Base-by-base conservation (phyloP, 805 yeast genomes). In the Ogataea naganishii region DNA sequence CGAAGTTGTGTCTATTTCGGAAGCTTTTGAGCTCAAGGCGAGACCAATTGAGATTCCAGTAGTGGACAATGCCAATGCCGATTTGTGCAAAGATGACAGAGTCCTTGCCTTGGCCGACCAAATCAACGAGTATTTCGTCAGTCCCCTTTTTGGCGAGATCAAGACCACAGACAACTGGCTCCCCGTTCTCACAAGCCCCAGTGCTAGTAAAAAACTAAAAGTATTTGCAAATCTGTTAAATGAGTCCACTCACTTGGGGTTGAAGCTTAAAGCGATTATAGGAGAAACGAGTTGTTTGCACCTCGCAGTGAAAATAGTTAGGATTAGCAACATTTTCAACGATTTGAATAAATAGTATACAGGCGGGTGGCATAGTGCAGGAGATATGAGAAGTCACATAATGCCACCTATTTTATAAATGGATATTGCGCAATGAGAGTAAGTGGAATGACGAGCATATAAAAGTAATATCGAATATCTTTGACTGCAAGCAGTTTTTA, bases 1-100 rank as follows among this genome's bases (percentile, higher is more conserved):
- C 47, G 77, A 73, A 34, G 94, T 81, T n/a, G 60, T 74, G 15
- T 62, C 65, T 37, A 66, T 75, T 19, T 72, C 86, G 0, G 64
- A 62, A 34, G 83, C 86, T 13, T 78, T 82, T 49, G 80, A 77
- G 48, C 59, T 82, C 26, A 60, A 56, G 20, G 46, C 62, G 18
- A 64, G 67, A 6, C 35, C 45, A 16, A 43, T 75, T 6, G 45
- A 51, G 3, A 60, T 31, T 60, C 69, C 24, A 26, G 32, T 14
- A 26, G 16, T 29, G 18, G 20, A 17, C 11, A 18, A 26, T 11
- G 33, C 20, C 4, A 27, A 7, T 10, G 10, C 11, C 10, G 19
- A 18, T 14, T 16, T 11, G 6, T 14, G 18, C 6, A 10, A 13
- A 10, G 34, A 47, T 12, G 38, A 31, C 2, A 49, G 48, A 14